Base-by-base conservation (phyloP, 169 alveolate species). In the Theileria parva region DNA sequence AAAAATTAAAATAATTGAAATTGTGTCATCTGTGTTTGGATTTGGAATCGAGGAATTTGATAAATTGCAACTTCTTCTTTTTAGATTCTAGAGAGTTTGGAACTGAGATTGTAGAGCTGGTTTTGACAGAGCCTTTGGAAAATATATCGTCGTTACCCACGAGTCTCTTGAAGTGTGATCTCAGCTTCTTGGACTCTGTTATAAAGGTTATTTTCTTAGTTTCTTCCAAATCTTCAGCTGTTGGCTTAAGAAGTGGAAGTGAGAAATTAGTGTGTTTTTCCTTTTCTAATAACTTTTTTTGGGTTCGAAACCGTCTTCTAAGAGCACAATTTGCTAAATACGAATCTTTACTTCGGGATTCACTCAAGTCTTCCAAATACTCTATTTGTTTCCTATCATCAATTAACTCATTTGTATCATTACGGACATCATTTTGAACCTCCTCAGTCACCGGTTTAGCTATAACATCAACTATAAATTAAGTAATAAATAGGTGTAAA, bases 261-360 rank as follows among this genome's bases (percentile, higher is more conserved):
- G 27, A 30, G 65, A 83, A 74, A 30, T 83, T 83, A 19, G 67
- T 25, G 61, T 30, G 48, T 28, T 4, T 66, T 13, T 64, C 32
- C 44, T 67, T 30, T 32, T 67, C 74, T 34, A 75, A 5, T 4
- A n/a, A 12, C 50, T 83, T 83, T 79, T 83, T 83, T 23, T 83
- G 81, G 21, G 53, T 32, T 0, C 89, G 6, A 68, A 83, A 83
- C 34, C 27, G 6, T 23, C 69, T 65, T 19, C 89, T 55, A 68
- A 83, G 55, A 7, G 89, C 89, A n/a, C 80, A 65, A 25, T 83
- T 83, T 8, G 89, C 86, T 8, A 83, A 67, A 50, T 77, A 83
- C 60, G 75, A 60, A 72, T 83, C 89, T 17, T 48, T 70, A 65
- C 34, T 83, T 34, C 77, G 66, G 19, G 70, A 63, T 44, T 77